Base-by-base conservation (phyloP, 2,329 filamentous ascomycete genomes). In the Knufia fluminis region DNA sequence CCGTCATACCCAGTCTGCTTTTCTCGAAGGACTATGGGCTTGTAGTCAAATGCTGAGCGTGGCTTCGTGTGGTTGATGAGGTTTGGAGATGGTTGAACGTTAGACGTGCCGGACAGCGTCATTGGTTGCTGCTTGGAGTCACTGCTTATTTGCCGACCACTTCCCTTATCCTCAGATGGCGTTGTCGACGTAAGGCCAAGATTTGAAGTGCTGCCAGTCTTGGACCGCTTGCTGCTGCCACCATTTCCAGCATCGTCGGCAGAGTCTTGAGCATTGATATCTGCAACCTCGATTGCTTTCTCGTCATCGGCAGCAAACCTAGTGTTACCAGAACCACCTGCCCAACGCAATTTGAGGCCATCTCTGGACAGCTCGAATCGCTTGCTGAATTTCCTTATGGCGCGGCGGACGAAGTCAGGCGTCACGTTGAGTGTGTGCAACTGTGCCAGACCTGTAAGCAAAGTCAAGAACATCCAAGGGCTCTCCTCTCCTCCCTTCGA, bases 371-470 rank as follows among this genome's bases (percentile, higher is more conserved):
- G 63, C 61, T 94, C 85, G 46, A 94, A 82, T 58, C 84, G 85
- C 17, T 77, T 76, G 59, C 86, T 91, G 56, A 81, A 77, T 44
- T 85, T 79, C 0, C 72, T 70, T 1, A 94, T 73, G 0, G 88
- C 85, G 31, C 78, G 77, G 51, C 85, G 81, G 33, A 92, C 80
- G 59, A 91, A 91, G 23, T 83, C 80, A 0, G 82, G 75, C 0
- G 87, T 89, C 1, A 94, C 86, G 51, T 88, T 90, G 57, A 92
- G 75, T 0, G 89, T 91, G 59, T 94, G 87, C 16, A 94, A 69
- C 65, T 94, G 87, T 0, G 88, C 87, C 71, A 94, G 77, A 60
- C 84, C 89, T 61, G 83, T 82, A 1, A 94, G 72, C 1, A 94
- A 68, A 57, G 92, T 60, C 12, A 60, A 52, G 43, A 58, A 60